Conservation (phyloP, 2,329 filamentous ascomycete species). For the Claviceps africana region DNA sequence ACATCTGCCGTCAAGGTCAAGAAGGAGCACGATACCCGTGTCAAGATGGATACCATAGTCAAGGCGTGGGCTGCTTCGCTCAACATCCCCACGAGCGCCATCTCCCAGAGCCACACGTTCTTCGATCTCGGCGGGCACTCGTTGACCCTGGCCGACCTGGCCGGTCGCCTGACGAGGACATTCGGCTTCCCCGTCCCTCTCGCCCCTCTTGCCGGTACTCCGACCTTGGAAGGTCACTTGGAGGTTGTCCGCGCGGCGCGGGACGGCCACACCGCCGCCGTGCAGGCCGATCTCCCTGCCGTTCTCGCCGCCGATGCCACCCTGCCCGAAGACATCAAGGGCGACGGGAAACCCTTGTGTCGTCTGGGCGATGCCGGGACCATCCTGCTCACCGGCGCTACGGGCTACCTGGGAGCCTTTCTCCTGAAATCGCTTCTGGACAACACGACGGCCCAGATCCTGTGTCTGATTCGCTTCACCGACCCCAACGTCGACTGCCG, state of each 20-base stretch:
- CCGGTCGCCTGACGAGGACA: constrained; percentile 51
- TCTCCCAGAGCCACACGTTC: constrained; percentile 62
- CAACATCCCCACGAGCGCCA: constrained; percentile 44
- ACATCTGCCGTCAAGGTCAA: constrained; percentile 26
- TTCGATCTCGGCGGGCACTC: constrained; percentile 74
- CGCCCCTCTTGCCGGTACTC: constrained; percentile 53
- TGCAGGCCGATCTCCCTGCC: constrained; percentile 61
- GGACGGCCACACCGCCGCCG: constrained; percentile 58
- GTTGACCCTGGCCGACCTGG: constrained; percentile 60
- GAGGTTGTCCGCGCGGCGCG: constrained; percentile 55
- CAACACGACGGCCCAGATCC: constrained; percentile 51
- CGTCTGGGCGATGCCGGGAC: constrained; percentile 52
- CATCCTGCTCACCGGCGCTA: constrained; percentile 59
- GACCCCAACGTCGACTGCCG: constrained; percentile 51
- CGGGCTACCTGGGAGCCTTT: constrained; percentile 65
- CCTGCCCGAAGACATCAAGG: constrained; percentile 56
- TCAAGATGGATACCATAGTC: constrained; percentile 52
- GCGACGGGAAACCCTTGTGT: constrained; percentile 36
- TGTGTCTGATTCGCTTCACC: constrained; percentile 60
- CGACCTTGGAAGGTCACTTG: constrained; percentile 59
- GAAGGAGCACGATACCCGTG: constrained; percentile 43
- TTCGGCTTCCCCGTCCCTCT: constrained; percentile 65
- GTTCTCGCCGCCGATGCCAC: constrained; percentile 52
- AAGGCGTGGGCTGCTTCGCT: constrained; percentile 60
- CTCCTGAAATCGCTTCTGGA: constrained; percentile 55